Percentiles rank a stretch among this genome's conserved stretches.
Conservation (phyloP, 352 stramenopile genomes). For the Phytophthora ramorum region DNA sequence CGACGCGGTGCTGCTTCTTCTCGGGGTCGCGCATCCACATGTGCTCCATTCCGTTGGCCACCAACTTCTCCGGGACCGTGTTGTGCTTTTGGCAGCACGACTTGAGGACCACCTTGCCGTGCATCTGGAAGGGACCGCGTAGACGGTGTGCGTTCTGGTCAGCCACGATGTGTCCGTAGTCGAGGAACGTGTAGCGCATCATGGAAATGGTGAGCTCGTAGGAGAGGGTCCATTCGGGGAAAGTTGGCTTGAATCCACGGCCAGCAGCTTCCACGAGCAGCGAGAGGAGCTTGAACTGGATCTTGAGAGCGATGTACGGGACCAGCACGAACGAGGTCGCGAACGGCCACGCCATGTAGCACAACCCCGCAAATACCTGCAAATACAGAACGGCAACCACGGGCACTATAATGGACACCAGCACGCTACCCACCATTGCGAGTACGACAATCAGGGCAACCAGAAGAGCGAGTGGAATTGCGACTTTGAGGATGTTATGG, state of each 20-base stretch:
- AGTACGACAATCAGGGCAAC: no score
- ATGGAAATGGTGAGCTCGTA: slow-evolving; percentile 43
- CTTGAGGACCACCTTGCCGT: slow-evolving; percentile 36
- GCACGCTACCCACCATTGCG: no score
- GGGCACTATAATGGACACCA: no score
- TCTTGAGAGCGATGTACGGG: slow-evolving; percentile 36
- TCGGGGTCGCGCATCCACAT: slow-evolving; percentile 42
- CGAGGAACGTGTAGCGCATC: slow-evolving; percentile 47
- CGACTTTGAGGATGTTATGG: no score
- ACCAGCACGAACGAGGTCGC: slow-evolving; percentile 27
- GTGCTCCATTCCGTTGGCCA: slow-evolving; percentile 46
- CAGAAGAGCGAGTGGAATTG: no score
- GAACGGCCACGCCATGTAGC: slow-evolving; percentile 25
- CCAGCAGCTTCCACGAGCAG: slow-evolving; percentile 15
- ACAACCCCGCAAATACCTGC: no score
- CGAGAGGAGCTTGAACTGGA: slow-evolving; percentile 34
- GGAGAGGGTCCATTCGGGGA: slow-evolving; percentile 44
- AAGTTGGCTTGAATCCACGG: slow-evolving; percentile 37
- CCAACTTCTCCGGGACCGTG: slow-evolving; percentile 30
- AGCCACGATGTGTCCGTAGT: slow-evolving; percentile 41
- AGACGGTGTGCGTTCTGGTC: slow-evolving; percentile 38
- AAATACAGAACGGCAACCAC: no score
- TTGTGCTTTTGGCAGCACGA: slow-evolving; percentile 27
- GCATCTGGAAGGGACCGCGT: slow-evolving; percentile 32
- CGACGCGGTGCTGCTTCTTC: slow-evolving; percentile 32